These are phyloP conservation scores for Amphicarpaea edgeworthii DNA, from an alignment of 306 rosid genomes.

Conservation along the genomic window DNA sequence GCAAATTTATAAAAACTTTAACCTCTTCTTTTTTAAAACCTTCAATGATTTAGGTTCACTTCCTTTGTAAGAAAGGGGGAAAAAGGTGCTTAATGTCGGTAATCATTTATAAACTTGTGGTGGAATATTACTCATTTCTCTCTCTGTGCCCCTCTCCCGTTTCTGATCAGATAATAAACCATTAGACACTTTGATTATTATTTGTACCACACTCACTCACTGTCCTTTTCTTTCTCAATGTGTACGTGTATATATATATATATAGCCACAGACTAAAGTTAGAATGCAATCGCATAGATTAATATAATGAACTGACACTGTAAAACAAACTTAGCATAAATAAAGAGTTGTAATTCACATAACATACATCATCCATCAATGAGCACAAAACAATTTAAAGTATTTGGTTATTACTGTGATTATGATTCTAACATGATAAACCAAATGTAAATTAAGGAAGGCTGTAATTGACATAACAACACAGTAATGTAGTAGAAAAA, in stretches of 20 bases:
- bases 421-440: not conserved
- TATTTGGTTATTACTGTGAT: constrained; percentile 44
- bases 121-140: constrained; percentile 49
- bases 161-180: constrained; percentile 35
- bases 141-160: constrained; percentile 14
- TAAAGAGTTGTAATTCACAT: no score
- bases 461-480: not conserved
- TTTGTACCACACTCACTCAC: constrained; percentile 28
- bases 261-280: not conserved
- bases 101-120: constrained; percentile 54
- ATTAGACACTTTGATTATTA: constrained; percentile 22
- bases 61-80: constrained; percentile 56
- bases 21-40: constrained; percentile 44
- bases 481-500: not conserved
- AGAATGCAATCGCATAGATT: no score
- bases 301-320: no score
- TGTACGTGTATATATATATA: constrained; percentile 23
- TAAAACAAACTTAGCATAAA: no score
- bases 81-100: constrained; percentile 53
- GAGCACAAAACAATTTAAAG: not conserved
- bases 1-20: constrained; percentile 44
- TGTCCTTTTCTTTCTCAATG: constrained; percentile 5
- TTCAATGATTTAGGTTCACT: constrained; percentile 59
- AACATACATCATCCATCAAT: not conserved
- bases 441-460: not conserved